Evolutionary conservation across 2,329 filamentous ascomycete species (phyloP), one percentile per base, ranked within the genome.

Genomic region (Beauveria brongniartii): DNA sequence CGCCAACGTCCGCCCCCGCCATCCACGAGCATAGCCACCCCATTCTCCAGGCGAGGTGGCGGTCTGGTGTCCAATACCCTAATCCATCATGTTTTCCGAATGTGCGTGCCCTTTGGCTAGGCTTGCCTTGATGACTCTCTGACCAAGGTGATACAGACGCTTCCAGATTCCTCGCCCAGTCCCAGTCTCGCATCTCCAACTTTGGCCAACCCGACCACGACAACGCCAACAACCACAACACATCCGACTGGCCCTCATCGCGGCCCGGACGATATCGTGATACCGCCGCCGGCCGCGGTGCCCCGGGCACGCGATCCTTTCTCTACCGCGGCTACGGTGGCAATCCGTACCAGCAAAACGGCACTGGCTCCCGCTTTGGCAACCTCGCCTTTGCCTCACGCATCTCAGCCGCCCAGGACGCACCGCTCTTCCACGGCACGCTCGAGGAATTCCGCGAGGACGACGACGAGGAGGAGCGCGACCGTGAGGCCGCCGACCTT

Each of bases 151-250:
- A 22, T 44, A 58, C 70, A 97, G 94, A 97, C 87, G 94, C 94
- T 70, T 97, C 93, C 67, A 89, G 88, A 68, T 99, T 99, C 74
- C 86, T 99, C 69, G 91, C 92, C 64, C 94, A 97, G 83, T 97
- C 92, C 67, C 92, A 96, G 80, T 96, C 92, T 64, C 88, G 91
- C 65, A 80, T 97, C 69, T 91, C 89, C 67, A 85, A 79, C 73
- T 86, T 92, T 63, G 83, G 79, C 76, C 84, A 88, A 72, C 75
- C 83, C 63, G 84, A 77, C 64, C 77, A 75, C 64, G 75, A 73
- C 53, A 51, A 68, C 67, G 37, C 62, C 64, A 44, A 65, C 48
- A 16, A 34, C 3, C 18, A 51, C 65, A 57, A 67, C 69, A 56
- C 68, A 63, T 59, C 66, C 63, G 73, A 75, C 66, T 72, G 72